Percentiles rank a stretch among this genome's conserved stretches.
phyloP scores from a whole-genome alignment of 1,284 basidiomycete species.

The Neonothopanus nambi region DNA sequence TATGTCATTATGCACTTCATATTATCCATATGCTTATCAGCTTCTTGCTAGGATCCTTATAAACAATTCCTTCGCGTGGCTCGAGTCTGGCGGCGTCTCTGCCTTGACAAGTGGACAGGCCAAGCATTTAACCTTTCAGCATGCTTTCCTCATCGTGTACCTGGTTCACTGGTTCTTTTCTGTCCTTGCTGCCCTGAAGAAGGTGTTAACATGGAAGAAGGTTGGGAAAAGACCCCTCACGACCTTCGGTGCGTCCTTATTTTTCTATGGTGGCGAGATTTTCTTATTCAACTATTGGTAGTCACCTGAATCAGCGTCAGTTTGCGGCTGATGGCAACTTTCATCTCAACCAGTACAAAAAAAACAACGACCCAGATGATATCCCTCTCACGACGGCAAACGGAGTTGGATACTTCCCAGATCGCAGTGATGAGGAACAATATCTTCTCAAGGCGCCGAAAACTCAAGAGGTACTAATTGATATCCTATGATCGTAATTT shows the following conservation, averaged over 20 bases:
- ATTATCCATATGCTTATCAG: not conserved
- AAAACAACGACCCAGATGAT: too few species aligned
- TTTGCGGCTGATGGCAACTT: too few species aligned
- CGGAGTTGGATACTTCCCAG: too few species aligned
- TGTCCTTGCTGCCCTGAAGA: conserved; percentile 24
- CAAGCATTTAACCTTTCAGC: conserved; percentile 27
- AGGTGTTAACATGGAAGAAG: conserved; percentile 22
- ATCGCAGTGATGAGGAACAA: conserved; percentile 2
- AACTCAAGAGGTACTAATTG: conserved; percentile 4
- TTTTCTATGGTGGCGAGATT: not conserved
- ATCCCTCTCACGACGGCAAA: too few species aligned
- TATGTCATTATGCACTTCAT: not conserved
- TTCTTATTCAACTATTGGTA: conserved; percentile 1
- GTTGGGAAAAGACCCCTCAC: conserved; percentile 3
- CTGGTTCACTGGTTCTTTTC: conserved; percentile 19
- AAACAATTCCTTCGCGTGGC: conserved; percentile 24
- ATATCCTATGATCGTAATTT: not conserved
- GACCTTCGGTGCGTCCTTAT: too few species aligned
- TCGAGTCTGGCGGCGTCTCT: conserved; percentile 24
- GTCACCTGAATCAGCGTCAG: conserved; percentile 28
- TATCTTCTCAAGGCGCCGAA: conserved; percentile 10
- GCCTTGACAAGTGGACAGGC: conserved; percentile 22
- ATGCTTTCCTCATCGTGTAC: conserved; percentile 17
- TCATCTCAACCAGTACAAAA: too few species aligned
- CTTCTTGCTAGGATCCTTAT: conserved; percentile 20